These are phyloP conservation scores for Ascodesmis nigricans DNA, from an alignment of 495 filamentous ascomycete species.

Conservation along the genomic window DNA sequence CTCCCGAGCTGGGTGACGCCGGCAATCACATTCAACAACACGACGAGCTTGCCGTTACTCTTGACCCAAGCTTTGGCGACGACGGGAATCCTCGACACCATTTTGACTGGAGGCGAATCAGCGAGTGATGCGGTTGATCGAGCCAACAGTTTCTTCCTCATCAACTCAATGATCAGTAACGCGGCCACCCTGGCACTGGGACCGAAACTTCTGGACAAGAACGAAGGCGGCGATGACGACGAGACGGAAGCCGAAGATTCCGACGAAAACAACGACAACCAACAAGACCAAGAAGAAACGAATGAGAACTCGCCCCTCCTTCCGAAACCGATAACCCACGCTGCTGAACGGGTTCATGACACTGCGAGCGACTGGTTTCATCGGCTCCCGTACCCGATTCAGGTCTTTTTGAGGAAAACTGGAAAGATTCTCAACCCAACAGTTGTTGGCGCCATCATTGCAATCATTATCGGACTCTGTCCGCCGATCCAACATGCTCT, in stretches of 20 bases:
- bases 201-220: constrained; percentile 33
- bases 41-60: constrained; percentile 45
- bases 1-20: constrained; percentile 45
- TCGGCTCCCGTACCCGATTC: constrained; percentile 22
- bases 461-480: constrained; percentile 38
- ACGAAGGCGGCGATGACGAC: constrained; percentile 19
- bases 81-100: constrained; percentile 37
- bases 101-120: constrained; percentile 29
- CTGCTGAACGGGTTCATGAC: constrained; percentile 1
- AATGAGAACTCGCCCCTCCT: constrained; percentile 13
- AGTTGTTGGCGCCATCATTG: constrained; percentile 40
- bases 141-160: constrained; percentile 49
- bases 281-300: constrained; percentile 17
- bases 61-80: constrained; percentile 41
- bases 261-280: constrained; percentile 15
- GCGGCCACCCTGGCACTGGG: constrained; percentile 43
- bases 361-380: constrained; percentile 20
- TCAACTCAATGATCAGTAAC: constrained; percentile 40
- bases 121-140: constrained; percentile 33
- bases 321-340: background rate
- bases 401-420: constrained; percentile 26
- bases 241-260: constrained; percentile 21
- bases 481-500: constrained; percentile 42
- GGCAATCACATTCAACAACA: constrained; percentile 57
- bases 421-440: constrained; percentile 41